Percentiles rank a stretch among this genome's conserved stretches.
These are phyloP conservation scores for Bretschneidera sinensis DNA, from an alignment of 345 rosid species.

Conservation along the genomic window DNA sequence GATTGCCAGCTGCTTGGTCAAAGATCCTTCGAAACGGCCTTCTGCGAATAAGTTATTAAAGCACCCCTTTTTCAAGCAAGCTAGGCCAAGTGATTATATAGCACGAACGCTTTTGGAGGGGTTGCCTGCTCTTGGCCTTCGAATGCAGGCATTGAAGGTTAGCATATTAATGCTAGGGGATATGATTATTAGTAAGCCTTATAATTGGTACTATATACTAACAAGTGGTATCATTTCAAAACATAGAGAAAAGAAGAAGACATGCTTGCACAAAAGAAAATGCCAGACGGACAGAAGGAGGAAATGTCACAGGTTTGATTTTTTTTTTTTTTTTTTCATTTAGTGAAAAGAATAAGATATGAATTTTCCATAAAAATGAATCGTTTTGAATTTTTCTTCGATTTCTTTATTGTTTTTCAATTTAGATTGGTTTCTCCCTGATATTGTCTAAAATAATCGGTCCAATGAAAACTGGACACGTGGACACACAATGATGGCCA, in stretches of 20 bases:
- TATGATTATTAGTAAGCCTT: constrained; percentile 53
- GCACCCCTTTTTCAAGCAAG: constrained; percentile 91
- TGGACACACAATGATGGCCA: too few species aligned
- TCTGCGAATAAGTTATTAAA: constrained; percentile 71
- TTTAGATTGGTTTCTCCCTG: too few species aligned
- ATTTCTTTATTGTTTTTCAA: too few species aligned
- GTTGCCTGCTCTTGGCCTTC: constrained; percentile 85
- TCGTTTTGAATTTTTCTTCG: too few species aligned
- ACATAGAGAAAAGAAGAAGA: constrained; percentile 90
- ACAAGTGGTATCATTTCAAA: constrained; percentile 18
- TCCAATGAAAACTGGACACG: too few species aligned
- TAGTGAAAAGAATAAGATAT: too few species aligned
- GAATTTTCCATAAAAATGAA: too few species aligned
- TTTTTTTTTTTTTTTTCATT: too few species aligned
- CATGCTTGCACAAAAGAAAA: too few species aligned
- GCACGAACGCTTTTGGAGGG: constrained; percentile 78
- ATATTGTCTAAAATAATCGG: too few species aligned
- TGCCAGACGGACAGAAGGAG: constrained; percentile 90
- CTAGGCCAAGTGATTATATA: constrained; percentile 82
- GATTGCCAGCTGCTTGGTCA: constrained; percentile 95
- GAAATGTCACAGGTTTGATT: constrained; percentile 91
- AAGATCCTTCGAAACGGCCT: constrained; percentile 94
- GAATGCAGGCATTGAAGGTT: constrained; percentile 87
- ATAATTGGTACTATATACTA: constrained; percentile 13
- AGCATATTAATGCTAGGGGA: constrained; percentile 26